These are phyloP conservation scores for Camellia oleifera DNA, from an alignment of 179 eudicot genomes.

Conservation along the genomic window DNA sequence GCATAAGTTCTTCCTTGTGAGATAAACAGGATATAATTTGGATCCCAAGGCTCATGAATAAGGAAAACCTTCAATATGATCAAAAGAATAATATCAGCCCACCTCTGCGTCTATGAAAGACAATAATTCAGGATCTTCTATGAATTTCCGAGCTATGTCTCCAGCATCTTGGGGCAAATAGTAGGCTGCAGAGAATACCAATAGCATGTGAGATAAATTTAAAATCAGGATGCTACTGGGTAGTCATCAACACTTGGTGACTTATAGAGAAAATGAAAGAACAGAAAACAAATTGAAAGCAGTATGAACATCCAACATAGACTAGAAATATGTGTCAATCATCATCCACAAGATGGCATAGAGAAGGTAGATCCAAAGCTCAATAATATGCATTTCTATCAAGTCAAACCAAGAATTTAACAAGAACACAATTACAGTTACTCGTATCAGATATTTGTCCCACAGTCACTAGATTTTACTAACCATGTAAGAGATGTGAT, in stretches of 20 bases:
- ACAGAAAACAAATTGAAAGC: conserved; percentile 1
- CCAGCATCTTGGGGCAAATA: conserved; percentile 99
- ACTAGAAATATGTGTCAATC: not conserved
- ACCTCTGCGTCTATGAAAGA: conserved; percentile 99
- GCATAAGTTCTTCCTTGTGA: conserved; percentile 1
- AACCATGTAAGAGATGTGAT: not conserved
- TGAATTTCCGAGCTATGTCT: conserved; percentile 80
- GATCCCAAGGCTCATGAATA: not conserved
- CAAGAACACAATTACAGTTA: not conserved
- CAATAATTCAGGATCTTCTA: conserved; percentile 74
- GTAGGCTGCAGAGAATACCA: conserved; percentile 60
- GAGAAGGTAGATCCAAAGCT: not conserved
- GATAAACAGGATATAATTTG: not conserved
- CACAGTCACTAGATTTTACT: not conserved
- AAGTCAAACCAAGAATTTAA: not conserved
- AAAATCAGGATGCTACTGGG: not conserved
- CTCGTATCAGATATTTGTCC: not conserved
- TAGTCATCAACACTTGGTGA: conserved; percentile 2
- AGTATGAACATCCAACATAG: not conserved
- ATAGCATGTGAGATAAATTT: conserved; percentile 15
- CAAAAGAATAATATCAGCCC: not conserved
- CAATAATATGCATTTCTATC: not conserved
- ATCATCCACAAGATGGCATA: too few species aligned
- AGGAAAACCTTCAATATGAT: conserved; percentile 5
- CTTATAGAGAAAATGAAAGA: not conserved